Percentiles rank a stretch among this genome's conserved stretches.
phyloP scores from a whole-genome alignment of 1,139 yeast species.

The Scheffersomyces quercinus region DNA sequence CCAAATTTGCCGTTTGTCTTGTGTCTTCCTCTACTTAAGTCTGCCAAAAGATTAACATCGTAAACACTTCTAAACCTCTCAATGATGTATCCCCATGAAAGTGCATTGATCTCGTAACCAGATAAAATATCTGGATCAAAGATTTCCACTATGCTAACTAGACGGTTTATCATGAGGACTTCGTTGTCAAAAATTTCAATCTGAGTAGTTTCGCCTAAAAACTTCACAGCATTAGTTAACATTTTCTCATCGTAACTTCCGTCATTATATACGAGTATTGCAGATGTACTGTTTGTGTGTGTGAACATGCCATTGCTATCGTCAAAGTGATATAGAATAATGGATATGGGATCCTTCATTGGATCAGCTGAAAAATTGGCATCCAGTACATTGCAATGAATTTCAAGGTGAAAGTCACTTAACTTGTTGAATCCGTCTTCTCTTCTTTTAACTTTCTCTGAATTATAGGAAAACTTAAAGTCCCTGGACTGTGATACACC shows the following conservation, averaged over 20 bases:
- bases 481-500: constrained; percentile 40
- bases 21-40: constrained; percentile 44
- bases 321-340: constrained; percentile 65
- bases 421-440: constrained; percentile 51
- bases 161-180: constrained; percentile 51
- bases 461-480: constrained; percentile 34
- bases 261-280: constrained; percentile 27
- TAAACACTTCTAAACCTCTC: constrained; percentile 56
- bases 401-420: constrained; percentile 61
- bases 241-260: constrained; percentile 2
- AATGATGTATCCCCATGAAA: constrained; percentile 88
- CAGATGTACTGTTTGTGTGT: constrained; percentile 18
- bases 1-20: constrained; percentile 56
- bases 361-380: constrained; percentile 65
- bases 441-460: constrained; percentile 34
- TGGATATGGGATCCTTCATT: constrained; percentile 50
- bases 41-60: constrained; percentile 53
- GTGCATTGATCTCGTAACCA: constrained; percentile 79
- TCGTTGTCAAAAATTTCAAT: constrained; percentile 50
- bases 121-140: constrained; percentile 86
- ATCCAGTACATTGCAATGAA: constrained; percentile 58
- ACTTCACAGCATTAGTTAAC: constrained; percentile 6
- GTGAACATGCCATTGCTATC: constrained; percentile 38
- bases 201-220: constrained; percentile 3
- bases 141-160: constrained; percentile 55